These are phyloP conservation scores for Miamiensis avidus DNA, from an alignment of 169 alveolate species.

Conservation along the genomic window DNA sequence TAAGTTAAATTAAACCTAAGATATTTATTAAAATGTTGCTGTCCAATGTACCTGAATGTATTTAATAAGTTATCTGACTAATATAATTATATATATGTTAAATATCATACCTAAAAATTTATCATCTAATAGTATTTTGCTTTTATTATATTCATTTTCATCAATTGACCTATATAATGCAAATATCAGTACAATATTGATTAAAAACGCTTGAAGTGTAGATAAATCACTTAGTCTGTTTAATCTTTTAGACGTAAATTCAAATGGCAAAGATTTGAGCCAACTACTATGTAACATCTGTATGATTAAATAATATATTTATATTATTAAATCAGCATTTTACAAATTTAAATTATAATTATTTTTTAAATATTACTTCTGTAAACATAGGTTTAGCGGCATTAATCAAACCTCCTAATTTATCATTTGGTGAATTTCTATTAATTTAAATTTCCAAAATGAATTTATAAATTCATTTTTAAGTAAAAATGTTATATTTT, in stretches of 20 bases:
- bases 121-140: background rate
- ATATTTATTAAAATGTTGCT: no score
- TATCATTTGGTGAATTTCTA: conserved; percentile 1
- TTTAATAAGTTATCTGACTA: no score
- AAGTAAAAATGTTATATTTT: no score
- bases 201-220: background rate
- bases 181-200: background rate
- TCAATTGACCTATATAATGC: background rate
- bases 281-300: background rate
- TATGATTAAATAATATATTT: no score
- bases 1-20: conserved; percentile 2
- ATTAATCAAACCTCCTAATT: background rate
- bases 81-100: background rate
- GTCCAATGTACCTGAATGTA: no score
- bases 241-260: conserved; percentile 5
- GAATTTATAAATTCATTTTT: no score
- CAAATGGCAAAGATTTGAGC: background rate
- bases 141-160: background rate
- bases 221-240: background rate
- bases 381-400: conserved; percentile 2
- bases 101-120: background rate
- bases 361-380: background rate
- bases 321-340: no score
- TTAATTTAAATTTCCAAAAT: no score
- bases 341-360: background rate